Percentiles rank a stretch among this genome's conserved stretches.
Evolutionary conservation across 176 grass and related monocot genomes (phyloP).

Genomic region (Oryza glumipatula): DNA sequence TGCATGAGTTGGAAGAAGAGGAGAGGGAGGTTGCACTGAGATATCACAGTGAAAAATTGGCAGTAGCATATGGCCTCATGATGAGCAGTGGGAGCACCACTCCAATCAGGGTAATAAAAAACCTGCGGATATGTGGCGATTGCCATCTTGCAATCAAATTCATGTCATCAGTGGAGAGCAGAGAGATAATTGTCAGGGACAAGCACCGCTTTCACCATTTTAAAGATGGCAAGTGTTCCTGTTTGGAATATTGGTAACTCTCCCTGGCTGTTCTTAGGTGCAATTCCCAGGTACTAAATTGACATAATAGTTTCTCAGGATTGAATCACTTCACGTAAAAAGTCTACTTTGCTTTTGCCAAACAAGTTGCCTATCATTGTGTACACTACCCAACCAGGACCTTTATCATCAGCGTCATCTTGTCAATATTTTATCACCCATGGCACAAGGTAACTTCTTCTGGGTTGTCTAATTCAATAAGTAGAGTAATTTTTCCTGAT

Average conservation of each 20-base stretch:
- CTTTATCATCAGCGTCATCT: not conserved
- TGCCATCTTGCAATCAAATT: constrained; percentile 78
- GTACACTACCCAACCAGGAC: not conserved
- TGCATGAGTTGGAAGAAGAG: constrained; percentile 83
- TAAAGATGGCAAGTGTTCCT: constrained; percentile 62
- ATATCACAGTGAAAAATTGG: constrained; percentile 73
- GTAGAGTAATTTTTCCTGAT: not conserved
- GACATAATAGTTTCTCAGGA: not conserved
- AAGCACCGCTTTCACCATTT: constrained; percentile 74
- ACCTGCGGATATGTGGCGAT: constrained; percentile 63
- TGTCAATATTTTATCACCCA: not conserved
- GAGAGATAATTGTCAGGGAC: constrained; percentile 69
- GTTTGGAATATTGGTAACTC: constrained; percentile 62
- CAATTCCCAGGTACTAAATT: not conserved
- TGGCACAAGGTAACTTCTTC: not conserved
- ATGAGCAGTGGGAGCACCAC: constrained; percentile 33
- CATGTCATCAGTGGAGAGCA: constrained; percentile 55
- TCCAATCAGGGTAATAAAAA: constrained; percentile 70
- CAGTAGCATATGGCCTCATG: constrained; percentile 64
- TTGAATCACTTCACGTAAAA: not conserved
- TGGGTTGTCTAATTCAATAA: not conserved
- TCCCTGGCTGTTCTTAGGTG: not conserved
- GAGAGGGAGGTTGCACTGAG: constrained; percentile 65
- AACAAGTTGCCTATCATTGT: not conserved
- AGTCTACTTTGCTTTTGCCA: not conserved